A percentile compares a stretch with the other conserved stretches of the same genome.
These are phyloP conservation scores for Aegilops tauschii DNA, from an alignment of 176 grass and related monocot genomes.

Conservation along the genomic window DNA sequence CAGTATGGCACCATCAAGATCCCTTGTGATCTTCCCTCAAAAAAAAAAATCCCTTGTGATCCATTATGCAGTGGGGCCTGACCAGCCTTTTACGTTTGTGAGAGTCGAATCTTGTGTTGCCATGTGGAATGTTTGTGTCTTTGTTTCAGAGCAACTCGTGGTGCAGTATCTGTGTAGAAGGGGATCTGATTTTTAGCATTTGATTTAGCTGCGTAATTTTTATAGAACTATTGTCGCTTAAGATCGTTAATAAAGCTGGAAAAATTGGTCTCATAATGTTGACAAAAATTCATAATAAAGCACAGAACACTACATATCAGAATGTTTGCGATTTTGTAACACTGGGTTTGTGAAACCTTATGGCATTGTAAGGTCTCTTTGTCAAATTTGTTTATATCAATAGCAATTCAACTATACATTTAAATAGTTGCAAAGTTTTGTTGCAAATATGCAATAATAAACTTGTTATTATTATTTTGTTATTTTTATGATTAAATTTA, in stretches of 20 bases:
- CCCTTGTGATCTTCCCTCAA: background rate
- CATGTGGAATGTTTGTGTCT: background rate
- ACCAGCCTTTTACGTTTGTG: background rate
- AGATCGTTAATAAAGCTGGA: background rate
- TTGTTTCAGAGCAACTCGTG: background rate
- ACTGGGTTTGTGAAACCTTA: too few relatives aligned
- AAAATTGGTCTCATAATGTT: background rate
- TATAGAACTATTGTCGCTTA: too few relatives aligned
- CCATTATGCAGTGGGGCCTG: slow-evolving; percentile 13
- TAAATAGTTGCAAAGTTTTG: too few relatives aligned
- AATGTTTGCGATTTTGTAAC: too few relatives aligned
- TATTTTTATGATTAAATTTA: too few relatives aligned
- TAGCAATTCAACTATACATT: too few relatives aligned
- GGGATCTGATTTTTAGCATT: background rate
- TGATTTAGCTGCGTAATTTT: slow-evolving; percentile 6
- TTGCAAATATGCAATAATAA: too few relatives aligned
- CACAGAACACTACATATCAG: background rate
- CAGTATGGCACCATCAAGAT: slow-evolving; percentile 33
- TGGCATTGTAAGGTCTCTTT: too few relatives aligned
- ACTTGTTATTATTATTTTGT: too few relatives aligned
- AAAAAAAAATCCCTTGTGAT: background rate
- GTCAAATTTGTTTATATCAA: too few relatives aligned
- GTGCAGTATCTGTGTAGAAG: slow-evolving; percentile 12
- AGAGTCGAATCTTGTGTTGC: slow-evolving; percentile 9
- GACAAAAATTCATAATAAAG: background rate